phyloP scores from a whole-genome alignment of 768 basidiomycete species.

The Xerocomus spinulosus region DNA sequence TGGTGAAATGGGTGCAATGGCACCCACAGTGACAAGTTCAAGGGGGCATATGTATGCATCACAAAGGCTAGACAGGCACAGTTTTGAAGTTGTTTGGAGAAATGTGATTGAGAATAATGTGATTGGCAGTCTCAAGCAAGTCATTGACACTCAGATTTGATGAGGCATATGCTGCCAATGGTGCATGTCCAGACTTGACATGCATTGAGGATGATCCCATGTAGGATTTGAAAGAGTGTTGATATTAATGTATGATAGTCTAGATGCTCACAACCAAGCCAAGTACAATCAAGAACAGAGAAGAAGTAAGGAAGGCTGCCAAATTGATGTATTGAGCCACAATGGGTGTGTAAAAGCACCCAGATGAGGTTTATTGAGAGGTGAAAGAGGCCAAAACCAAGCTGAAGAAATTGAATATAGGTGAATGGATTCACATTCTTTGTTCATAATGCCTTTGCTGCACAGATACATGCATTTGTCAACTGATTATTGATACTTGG shows the following conservation, averaged over 20 bases:
- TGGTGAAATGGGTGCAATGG: too few relatives aligned
- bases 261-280: conserved; percentile 26
- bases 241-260: neutral
- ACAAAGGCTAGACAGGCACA: too few relatives aligned
- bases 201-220: neutral
- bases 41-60: too few relatives aligned
- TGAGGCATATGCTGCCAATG: neutral
- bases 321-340: conserved; percentile 19
- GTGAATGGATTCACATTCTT: conserved; percentile 1
- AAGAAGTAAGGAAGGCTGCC: conserved; percentile 32
- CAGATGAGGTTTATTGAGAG: conserved; percentile 32
- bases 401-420: neutral
- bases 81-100: too few relatives aligned
- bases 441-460: neutral
- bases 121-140: too few relatives aligned
- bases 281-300: conserved; percentile 18
- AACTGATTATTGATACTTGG: conserved; percentile 1
- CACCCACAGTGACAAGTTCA: too few relatives aligned
- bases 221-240: neutral
- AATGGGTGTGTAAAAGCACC: conserved; percentile 27
- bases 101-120: too few relatives aligned
- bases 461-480: neutral
- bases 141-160: neutral
- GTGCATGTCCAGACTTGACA: neutral
- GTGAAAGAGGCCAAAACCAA: conserved; percentile 3